Evolutionary conservation across 176 grass and related monocot genomes (phyloP).

Genomic region (Alloteropsis semialata): DNA sequence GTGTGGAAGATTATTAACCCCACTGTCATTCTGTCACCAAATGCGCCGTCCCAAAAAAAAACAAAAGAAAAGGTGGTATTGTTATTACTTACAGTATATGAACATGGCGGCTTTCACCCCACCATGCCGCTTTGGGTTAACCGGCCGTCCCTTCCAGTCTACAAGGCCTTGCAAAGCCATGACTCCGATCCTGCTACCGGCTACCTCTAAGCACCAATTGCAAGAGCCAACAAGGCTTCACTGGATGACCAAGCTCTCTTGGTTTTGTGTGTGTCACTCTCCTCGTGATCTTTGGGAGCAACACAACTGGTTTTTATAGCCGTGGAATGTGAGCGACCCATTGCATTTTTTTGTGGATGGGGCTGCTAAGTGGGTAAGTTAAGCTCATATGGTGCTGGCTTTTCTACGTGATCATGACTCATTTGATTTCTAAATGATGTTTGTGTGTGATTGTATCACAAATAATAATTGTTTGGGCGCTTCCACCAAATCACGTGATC

Average conservation of each 20-base stretch:
- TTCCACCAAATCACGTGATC: not conserved
- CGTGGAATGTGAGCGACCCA: not conserved
- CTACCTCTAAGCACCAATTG: not conserved
- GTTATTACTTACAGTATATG: slow-evolving; percentile 40
- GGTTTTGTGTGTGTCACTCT: not conserved
- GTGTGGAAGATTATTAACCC: not conserved
- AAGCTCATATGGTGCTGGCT: not conserved
- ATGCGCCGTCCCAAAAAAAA: not conserved
- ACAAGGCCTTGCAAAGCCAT: slow-evolving; percentile 48
- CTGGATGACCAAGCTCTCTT: not conserved
- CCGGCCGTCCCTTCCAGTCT: slow-evolving; percentile 56
- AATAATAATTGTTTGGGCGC: no score
- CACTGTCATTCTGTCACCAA: not conserved
- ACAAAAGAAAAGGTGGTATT: not conserved
- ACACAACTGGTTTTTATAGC: slow-evolving; percentile 27
- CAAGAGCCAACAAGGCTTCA: not conserved
- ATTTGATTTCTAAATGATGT: not conserved
- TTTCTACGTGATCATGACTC: not conserved
- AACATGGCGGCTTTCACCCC: slow-evolving; percentile 54
- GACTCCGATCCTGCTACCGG: no score
- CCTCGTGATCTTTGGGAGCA: not conserved
- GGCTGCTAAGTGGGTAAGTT: not conserved
- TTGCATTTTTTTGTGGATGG: not conserved
- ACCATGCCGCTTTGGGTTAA: slow-evolving; percentile 53
- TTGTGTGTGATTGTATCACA: not conserved